Base-by-base conservation (phyloP, 1,284 basidiomycete species). In the Cystobasidium pallidum region DNA sequence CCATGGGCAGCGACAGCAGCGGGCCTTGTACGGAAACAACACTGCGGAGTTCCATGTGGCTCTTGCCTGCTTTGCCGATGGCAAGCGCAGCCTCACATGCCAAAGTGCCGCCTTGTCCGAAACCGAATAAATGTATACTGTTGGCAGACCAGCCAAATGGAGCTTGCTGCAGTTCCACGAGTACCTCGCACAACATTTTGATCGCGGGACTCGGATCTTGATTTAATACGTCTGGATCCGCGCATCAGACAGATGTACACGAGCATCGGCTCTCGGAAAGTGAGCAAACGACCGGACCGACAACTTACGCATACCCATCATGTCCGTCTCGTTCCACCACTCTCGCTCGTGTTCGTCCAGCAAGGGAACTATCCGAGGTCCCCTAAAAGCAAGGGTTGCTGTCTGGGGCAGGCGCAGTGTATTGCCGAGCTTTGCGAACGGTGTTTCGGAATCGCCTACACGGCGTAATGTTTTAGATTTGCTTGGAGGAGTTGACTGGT, bases 321-420 rank as follows among this genome's bases (percentile, higher is more conserved):
- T 55, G 63, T 81, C 81, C 41, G 82, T 82, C 3, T 78, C 77
- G 1, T 77, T 76, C 76, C 80, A 82, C 81, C 81, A 82, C 75
- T 80, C 79, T 36, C 58, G 78, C 43, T 77, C 78, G 15, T 77
- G 75, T 32, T 79, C 79, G 19, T 82, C 81, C 6, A 82, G 75
- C 26, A 82, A 74, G 0, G 81, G 81, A 0, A 82, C 78, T n/a
- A 72, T 67, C 13, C 73, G 73, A 0, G 79, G 78, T 3, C 78
- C 81, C 43, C 79, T 77, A 15, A 82, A 32, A 6, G 77, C 75
- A 11, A 82, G 72, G 10, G 80, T 71, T 13, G 81, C 80, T 2
- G 81, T 82, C 59, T 82, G 81, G 1, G 82, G 81, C 24, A 82
- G 75, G 63, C 80, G 79, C 49, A 82, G 73, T 10, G 65, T 76